A percentile compares a stretch with the other conserved stretches of the same genome.
phyloP scores from a whole-genome alignment of 1,284 basidiomycete genomes.

The Dichomitus squalens region DNA sequence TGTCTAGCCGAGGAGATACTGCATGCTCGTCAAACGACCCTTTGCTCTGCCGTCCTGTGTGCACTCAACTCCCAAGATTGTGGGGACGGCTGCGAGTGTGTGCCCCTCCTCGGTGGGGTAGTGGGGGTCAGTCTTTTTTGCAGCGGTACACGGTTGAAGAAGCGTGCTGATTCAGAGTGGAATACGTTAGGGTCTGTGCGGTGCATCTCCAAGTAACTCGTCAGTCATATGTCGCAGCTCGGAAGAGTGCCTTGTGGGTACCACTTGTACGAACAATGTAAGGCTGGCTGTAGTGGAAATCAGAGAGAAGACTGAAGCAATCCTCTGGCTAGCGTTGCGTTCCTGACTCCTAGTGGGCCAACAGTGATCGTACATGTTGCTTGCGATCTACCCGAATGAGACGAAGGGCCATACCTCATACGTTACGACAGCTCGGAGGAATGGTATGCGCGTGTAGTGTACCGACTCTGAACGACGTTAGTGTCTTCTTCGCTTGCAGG shows the following conservation, averaged over 20 bases:
- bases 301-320: not conserved
- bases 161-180: not conserved
- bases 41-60: not conserved
- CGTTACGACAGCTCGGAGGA: too few relatives aligned
- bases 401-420: too few relatives aligned
- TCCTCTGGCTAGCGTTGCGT: not conserved
- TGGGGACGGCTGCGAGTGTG: not conserved
- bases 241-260: not conserved
- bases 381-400: too few relatives aligned
- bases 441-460: too few relatives aligned
- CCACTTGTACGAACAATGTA: not conserved
- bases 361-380: too few relatives aligned
- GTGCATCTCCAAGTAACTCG: not conserved
- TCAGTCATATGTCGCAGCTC: not conserved
- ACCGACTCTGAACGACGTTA: too few relatives aligned
- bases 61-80: not conserved
- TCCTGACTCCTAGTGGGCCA: too few relatives aligned
- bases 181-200: not conserved
- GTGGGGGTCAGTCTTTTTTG: not conserved
- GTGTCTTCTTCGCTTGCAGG: not conserved
- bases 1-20: not conserved
- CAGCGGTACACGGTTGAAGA: not conserved
- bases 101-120: not conserved
- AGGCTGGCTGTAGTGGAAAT: not conserved
- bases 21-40: not conserved